A percentile compares a stretch with the other conserved stretches of the same genome.
Conservation (phyloP, 352 stramenopile species). For the Ophiocytium majus region DNA sequence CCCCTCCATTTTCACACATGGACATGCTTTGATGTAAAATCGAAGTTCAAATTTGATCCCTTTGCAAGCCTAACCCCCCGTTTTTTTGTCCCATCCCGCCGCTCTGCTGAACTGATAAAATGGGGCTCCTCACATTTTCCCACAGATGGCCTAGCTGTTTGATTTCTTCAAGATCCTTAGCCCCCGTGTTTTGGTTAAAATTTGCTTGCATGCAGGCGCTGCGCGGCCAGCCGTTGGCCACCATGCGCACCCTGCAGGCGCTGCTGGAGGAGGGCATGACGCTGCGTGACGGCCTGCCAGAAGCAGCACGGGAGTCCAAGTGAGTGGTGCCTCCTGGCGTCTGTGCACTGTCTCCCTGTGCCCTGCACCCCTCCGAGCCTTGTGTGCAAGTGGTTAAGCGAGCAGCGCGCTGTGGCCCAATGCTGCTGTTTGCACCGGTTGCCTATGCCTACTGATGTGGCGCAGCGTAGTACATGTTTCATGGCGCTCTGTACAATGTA, state of each 20-base stretch:
- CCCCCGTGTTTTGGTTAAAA: background rate
- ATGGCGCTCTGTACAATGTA: too few species aligned
- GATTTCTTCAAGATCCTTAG: background rate
- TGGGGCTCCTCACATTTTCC: background rate
- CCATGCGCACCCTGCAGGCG: background rate
- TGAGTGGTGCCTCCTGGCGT: too few species aligned
- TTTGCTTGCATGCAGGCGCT: background rate
- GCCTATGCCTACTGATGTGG: background rate
- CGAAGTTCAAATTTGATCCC: too few species aligned
- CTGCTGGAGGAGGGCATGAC: slow-evolving; percentile 16
- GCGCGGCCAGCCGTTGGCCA: background rate
- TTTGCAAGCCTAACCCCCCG: too few species aligned
- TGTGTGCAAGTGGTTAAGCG: background rate
- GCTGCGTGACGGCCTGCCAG: slow-evolving; percentile 32
- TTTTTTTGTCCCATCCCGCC: background rate
- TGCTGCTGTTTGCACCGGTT: background rate
- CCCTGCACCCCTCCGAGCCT: too few species aligned
- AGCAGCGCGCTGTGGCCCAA: background rate
- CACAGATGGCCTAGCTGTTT: background rate
- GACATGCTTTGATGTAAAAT: too few species aligned
- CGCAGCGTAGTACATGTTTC: too few species aligned
- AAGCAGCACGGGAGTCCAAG: slow-evolving; percentile 27
- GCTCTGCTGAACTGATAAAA: background rate
- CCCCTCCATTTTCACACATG: too few species aligned
- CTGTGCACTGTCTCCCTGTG: too few species aligned